Evolutionary conservation across 345 rosid species (phyloP).

Genomic region (Melaleuca alternifolia): DNA sequence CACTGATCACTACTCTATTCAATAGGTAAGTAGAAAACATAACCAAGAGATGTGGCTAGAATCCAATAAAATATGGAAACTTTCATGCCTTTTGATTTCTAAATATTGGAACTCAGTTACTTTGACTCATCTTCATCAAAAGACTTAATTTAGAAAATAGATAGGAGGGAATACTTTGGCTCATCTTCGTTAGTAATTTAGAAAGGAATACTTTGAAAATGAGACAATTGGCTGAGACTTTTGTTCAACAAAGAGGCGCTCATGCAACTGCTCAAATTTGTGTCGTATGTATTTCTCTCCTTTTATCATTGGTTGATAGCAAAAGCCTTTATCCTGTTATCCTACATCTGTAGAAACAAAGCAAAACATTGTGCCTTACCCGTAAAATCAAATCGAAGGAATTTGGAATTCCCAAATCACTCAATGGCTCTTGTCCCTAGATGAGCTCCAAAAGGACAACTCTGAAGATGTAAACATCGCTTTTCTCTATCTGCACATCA

Average conservation of each 20-base stretch:
- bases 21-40: not conserved
- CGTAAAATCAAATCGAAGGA: conserved; percentile 89
- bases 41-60: not conserved
- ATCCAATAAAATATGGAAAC: not conserved
- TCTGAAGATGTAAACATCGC: conserved; percentile 87
- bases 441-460: conserved; percentile 86
- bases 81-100: not conserved
- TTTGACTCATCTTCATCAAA: not conserved
- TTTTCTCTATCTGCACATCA: conserved; percentile 61
- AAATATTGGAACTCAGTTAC: not conserved
- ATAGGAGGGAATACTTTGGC: not conserved
- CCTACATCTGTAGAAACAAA: not conserved
- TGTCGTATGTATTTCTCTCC: not conserved
- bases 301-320: not conserved
- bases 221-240: not conserved
- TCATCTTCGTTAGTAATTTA: not conserved
- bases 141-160: not conserved
- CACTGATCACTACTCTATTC: not conserved
- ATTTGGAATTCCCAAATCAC: conserved; percentile 70
- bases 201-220: not conserved
- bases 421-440: conserved; percentile 85
- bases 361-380: conserved; percentile 22
- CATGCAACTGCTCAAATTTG: not conserved
- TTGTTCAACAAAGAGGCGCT: not conserved
- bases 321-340: not conserved